Conservation (phyloP, 1,284 basidiomycete species). For the Entoloma clypeatum region DNA sequence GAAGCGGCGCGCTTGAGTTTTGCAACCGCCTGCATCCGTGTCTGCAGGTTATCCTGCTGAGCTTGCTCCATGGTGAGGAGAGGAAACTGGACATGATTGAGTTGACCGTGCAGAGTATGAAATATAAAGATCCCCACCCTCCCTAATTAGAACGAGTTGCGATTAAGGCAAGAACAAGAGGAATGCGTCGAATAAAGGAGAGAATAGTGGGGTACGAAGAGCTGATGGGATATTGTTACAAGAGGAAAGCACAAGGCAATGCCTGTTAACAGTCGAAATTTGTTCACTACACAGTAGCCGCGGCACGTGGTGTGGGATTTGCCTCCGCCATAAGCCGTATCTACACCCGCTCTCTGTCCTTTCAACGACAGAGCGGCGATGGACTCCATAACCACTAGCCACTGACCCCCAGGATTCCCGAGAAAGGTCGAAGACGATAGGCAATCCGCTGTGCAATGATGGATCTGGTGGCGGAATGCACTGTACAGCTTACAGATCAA, state of each 20-base stretch:
- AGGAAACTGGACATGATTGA: conserved; percentile 4
- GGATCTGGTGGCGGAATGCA: too few relatives aligned
- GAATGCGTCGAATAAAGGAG: neutral
- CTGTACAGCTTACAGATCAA: too few relatives aligned
- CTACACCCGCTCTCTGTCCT: too few relatives aligned
- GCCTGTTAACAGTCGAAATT: conserved; percentile 12
- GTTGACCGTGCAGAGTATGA: too few relatives aligned
- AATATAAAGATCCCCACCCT: too few relatives aligned
- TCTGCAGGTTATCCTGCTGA: conserved; percentile 37
- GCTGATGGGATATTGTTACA: neutral
- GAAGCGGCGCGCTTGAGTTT: conserved; percentile 88
- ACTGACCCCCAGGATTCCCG: too few relatives aligned
- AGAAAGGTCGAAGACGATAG: too few relatives aligned
- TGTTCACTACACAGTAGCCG: conserved; percentile 9
- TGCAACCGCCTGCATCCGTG: conserved; percentile 81
- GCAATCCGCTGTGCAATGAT: too few relatives aligned
- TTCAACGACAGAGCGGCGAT: too few relatives aligned
- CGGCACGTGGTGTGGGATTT: conserved; percentile 20
- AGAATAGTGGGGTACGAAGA: conserved; percentile 1
- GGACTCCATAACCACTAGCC: too few relatives aligned
- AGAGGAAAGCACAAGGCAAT: conserved; percentile 1
- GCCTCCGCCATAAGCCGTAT: conserved; percentile 15
- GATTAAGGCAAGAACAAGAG: conserved; percentile 7
- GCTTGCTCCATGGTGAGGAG: conserved; percentile 29
- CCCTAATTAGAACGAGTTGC: too few relatives aligned